These are phyloP conservation scores for Rachicladosporium sp. DNA, from an alignment of 2,329 filamentous ascomycete genomes.

Conservation along the genomic window DNA sequence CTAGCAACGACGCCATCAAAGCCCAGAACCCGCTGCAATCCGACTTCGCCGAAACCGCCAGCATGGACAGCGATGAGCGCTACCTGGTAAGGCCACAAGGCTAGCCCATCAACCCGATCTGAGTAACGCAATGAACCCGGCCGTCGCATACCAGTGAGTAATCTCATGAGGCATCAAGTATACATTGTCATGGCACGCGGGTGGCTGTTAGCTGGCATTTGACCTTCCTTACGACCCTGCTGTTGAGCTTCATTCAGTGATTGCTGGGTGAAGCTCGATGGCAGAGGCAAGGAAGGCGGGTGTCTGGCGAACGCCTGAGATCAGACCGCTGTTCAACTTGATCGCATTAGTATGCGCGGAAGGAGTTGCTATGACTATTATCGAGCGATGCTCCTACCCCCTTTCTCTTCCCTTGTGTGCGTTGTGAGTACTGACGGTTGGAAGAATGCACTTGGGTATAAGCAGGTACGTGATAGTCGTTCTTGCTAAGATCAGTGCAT, in stretches of 20 bases:
- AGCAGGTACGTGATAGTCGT: constrained; percentile 32
- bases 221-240: constrained; percentile 3
- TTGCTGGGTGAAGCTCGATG: neutral
- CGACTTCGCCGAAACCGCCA: constrained; percentile 19
- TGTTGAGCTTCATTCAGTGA: neutral
- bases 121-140: constrained; percentile 9
- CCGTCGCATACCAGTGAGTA: constrained; percentile 20
- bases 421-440: constrained; percentile 15
- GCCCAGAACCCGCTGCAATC: constrained; percentile 23
- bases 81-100: constrained; percentile 22
- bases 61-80: constrained; percentile 24
- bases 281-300: constrained; percentile 9
- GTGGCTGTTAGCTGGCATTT: constrained; percentile 13
- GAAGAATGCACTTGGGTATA: constrained; percentile 41
- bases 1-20: constrained; percentile 9
- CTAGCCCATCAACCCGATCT: constrained; percentile 1
- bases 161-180: constrained; percentile 14
- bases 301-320: constrained; percentile 22
- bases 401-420: constrained; percentile 5
- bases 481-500: neutral
- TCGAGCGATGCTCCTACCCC: constrained; percentile 18
- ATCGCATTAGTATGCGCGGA: constrained; percentile 28
- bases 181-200: constrained; percentile 26
- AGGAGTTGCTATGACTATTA: constrained; percentile 27
- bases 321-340: constrained; percentile 27